These are phyloP conservation scores for Phytopythium chamaehyphon DNA, from an alignment of 352 stramenopile species.

Conservation along the genomic window DNA sequence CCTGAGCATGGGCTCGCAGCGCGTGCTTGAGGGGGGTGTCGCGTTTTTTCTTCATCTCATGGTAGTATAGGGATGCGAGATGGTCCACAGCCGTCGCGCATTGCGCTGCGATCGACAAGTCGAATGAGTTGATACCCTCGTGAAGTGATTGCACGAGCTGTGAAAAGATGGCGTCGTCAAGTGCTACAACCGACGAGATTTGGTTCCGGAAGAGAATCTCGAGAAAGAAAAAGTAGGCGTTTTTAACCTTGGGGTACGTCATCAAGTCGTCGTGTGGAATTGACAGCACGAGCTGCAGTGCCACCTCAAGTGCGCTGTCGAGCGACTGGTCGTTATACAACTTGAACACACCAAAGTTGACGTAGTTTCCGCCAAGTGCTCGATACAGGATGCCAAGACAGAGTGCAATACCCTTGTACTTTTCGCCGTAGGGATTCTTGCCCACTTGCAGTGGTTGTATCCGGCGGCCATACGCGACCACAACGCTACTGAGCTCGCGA, in stretches of 20 bases:
- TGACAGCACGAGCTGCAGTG: conserved; percentile 92
- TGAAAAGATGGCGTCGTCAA: conserved; percentile 94
- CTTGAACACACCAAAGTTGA: conserved; percentile 99
- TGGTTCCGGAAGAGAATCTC: conserved; percentile 99
- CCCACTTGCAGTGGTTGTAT: conserved; percentile 78
- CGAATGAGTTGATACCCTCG: conserved; percentile 86
- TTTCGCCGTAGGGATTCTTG: conserved; percentile 93
- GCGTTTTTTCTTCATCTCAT: conserved; percentile 95
- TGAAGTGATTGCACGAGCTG: conserved; percentile 94
- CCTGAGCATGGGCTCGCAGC: conserved; percentile 89
- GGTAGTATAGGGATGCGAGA: conserved; percentile 90
- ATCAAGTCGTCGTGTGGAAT: conserved; percentile 96
- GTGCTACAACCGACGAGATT: conserved; percentile 89
- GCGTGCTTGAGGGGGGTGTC: conserved; percentile 93
- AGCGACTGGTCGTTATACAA: conserved; percentile 96
- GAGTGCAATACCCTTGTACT: conserved; percentile 97
- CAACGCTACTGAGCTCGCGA: conserved; percentile 92
- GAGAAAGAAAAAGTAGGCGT: conserved; percentile 97
- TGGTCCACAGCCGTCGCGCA: conserved; percentile 97
- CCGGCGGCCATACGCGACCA: conserved; percentile 93
- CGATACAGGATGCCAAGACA: conserved; percentile 90
- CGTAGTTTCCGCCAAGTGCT: conserved; percentile 93
- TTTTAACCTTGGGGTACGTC: conserved; percentile 97
- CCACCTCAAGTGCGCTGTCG: conserved; percentile 94
- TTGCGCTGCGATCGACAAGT: conserved; percentile 91